Evolutionary conservation across 139 green algal species (phyloP), one percentile per base, ranked within the genome.

Genomic region (Edaphochlamys debaryana): DNA sequence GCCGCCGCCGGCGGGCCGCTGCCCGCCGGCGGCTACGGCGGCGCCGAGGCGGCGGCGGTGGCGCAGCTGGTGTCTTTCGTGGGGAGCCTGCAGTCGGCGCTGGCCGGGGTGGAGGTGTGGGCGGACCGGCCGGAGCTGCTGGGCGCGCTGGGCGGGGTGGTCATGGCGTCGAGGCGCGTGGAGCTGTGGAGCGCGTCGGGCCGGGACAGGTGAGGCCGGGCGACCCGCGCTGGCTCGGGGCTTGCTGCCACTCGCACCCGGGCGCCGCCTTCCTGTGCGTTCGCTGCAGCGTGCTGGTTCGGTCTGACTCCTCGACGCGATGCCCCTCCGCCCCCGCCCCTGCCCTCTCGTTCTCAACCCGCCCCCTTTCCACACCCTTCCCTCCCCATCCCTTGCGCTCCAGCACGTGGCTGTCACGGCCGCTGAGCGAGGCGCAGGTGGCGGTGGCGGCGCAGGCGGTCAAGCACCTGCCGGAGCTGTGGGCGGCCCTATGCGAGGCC

Each of bases 401-500:
- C 63, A 82, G 76, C 60, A 67, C 34, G 23, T 82, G 76, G 76
- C 62, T 82, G n/a, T 37, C 63, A 4, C 76, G 76, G n/a, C 76
- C 76, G 42, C 45, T 82, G 40, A 73, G 29, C 7, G 76, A 82
- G 41, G 36, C 60, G 3, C 76, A 82, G 41, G 76, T 66, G 63
- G 63, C 41, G 32, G 32, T 74, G 63, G 62, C 76, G 40, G 63
- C 63, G 32, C 63, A 73, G 45, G 48, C 42, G n/a, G 76, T 82
- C 34, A 32, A 37, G 23, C 34, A 66, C 41, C 41, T 74, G n/a
- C 76, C 76, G 1, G 76, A 82, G 42, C 63, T 82, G 32, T 82
- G 76, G 76, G 76, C 63, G 20, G 76, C 76, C n/a, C 63, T 82
- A 41, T 74, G 76, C 34, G 76, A 82, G 63, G 76, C 76, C 23